A percentile compares a stretch with the other conserved stretches of the same genome.
These are phyloP conservation scores for Pseudocercospora fuligena DNA, from an alignment of 2,329 filamentous ascomycete genomes.

Conservation along the genomic window DNA sequence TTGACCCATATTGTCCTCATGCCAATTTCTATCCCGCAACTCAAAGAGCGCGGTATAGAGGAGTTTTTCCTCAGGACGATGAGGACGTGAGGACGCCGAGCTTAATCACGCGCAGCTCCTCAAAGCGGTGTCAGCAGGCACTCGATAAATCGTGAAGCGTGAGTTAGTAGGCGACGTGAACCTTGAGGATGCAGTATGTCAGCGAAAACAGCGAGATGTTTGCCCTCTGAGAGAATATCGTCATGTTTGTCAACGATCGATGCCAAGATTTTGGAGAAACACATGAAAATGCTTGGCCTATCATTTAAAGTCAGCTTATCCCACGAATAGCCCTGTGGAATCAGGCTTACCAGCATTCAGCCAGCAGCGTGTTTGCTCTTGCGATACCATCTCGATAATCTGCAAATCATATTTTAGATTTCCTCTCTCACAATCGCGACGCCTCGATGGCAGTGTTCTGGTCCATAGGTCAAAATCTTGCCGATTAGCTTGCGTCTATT, in stretches of 20 bases:
- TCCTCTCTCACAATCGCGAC: background rate
- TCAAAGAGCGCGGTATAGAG: background rate
- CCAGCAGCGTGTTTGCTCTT: background rate
- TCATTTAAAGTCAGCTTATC: background rate
- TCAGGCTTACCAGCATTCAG: background rate
- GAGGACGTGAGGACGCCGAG: background rate
- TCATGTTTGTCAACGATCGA: background rate
- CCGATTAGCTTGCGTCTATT: background rate
- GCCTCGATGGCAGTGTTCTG: background rate
- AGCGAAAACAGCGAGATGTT: background rate
- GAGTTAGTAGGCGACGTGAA: too few relatives aligned
- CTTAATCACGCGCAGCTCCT: background rate
- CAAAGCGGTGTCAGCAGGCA: background rate
- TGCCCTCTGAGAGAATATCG: background rate
- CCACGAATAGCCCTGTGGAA: background rate
- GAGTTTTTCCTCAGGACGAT: background rate
- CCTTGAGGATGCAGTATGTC: background rate
- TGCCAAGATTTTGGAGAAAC: background rate
- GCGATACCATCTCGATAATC: background rate
- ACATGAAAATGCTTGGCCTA: background rate
- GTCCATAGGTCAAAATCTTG: background rate
- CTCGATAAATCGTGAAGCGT: too few relatives aligned
- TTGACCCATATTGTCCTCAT: background rate
- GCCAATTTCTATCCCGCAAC: background rate
- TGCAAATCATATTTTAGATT: background rate